A percentile compares a stretch with the other conserved stretches of the same genome.
phyloP scores from a whole-genome alignment of 441 rosid species.

The Erodium chrysanthum region DNA sequence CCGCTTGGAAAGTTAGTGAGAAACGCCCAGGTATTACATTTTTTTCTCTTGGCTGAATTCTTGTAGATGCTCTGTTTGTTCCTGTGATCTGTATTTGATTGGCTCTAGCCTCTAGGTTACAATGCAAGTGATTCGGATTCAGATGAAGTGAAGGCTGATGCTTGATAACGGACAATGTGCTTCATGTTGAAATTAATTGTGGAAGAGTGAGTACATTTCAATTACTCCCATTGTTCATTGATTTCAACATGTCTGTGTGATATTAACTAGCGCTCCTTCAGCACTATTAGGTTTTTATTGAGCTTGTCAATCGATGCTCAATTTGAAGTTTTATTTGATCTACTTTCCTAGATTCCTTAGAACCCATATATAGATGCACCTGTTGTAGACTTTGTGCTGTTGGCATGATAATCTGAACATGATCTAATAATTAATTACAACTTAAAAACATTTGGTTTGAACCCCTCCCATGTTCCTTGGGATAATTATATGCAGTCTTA shows the following conservation, averaged over 20 bases:
- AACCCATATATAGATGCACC: not conserved
- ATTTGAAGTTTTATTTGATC: not conserved
- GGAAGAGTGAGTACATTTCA: not conserved
- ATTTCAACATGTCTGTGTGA: not conserved
- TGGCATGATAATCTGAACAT: not conserved
- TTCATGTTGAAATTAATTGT: not conserved
- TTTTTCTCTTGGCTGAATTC: not conserved
- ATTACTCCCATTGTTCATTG: not conserved
- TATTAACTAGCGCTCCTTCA: too few species aligned
- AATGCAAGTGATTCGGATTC: not conserved
- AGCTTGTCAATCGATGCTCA: not conserved
- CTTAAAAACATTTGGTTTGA: not conserved
- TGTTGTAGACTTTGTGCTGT: not conserved
- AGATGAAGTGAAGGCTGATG: not conserved
- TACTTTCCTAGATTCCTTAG: not conserved
- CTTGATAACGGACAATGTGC: conserved; percentile 5
- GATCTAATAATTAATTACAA: not conserved
- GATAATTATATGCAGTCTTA: not conserved
- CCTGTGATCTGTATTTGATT: not conserved
- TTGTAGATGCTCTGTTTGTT: not conserved
- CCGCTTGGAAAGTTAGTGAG: conserved; percentile 50
- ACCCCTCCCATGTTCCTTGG: not conserved
- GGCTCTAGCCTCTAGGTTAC: conserved; percentile 35
- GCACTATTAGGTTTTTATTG: too few species aligned
- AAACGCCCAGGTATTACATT: conserved; percentile 52